Evolutionary conservation across 331 rosid genomes (phyloP).

Genomic region (Saraca asoca): DNA sequence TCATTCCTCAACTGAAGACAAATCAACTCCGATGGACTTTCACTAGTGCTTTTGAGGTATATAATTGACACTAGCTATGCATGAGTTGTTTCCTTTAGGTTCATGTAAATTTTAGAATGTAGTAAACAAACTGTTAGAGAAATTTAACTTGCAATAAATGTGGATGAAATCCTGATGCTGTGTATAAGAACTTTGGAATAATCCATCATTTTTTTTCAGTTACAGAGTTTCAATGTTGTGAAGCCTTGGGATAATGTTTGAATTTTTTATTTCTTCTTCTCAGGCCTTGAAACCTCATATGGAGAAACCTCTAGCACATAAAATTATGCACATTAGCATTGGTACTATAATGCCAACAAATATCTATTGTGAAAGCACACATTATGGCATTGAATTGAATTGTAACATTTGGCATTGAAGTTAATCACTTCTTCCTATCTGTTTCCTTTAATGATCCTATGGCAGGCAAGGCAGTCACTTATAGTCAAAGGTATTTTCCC

Average conservation of each 20-base stretch:
- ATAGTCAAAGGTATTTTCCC: constrained; percentile 93
- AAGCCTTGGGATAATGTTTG: background rate
- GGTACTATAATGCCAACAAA: constrained; percentile 4
- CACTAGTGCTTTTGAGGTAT: constrained; percentile 89
- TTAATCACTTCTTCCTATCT: background rate
- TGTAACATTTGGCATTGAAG: constrained; percentile 15
- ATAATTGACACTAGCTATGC: constrained; percentile 16
- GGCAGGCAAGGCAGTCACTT: constrained; percentile 95
- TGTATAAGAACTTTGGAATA: too few relatives aligned
- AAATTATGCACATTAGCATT: constrained; percentile 5
- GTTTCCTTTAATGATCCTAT: constrained; percentile 20
- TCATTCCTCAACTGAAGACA: constrained; percentile 87
- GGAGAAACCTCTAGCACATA: background rate
- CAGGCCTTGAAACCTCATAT: constrained; percentile 9
- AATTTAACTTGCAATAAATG: background rate
- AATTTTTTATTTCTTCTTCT: background rate
- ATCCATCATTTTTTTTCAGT: background rate
- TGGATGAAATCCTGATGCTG: background rate
- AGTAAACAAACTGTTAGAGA: constrained; percentile 17
- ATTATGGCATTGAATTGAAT: background rate
- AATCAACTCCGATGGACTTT: constrained; percentile 92
- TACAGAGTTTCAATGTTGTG: background rate
- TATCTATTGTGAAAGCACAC: background rate
- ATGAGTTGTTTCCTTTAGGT: constrained; percentile 8
- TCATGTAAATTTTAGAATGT: constrained; percentile 10